Evolutionary conservation across 1,284 basidiomycete genomes (phyloP), one percentile per base, ranked within the genome.

Genomic region (Thecaphora thlaspeos): DNA sequence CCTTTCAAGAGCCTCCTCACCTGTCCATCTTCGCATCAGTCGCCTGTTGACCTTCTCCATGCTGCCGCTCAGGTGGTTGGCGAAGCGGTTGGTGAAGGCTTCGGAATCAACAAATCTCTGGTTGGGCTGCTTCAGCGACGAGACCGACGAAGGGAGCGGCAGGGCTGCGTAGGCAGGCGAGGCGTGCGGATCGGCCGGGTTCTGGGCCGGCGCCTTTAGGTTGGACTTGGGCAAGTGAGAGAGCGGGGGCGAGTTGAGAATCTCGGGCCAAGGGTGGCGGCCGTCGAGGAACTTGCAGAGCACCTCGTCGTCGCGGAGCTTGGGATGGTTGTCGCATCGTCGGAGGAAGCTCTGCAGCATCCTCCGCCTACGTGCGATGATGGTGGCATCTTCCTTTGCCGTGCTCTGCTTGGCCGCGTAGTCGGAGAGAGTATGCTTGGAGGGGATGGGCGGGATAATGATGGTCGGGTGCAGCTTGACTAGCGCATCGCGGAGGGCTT

Each of bases 331-430:
- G 18, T 87, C 88, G 52, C 94, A 80, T 43, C 95, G 84, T 70
- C 92, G 92, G 41, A 99, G 81, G 80, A 98, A 99, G 15, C 90
- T 92, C 77, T 93, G 90, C 22, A 99, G 83, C 86, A 97, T 91
- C 37, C 95, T 86, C 78, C 91, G 94, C 45, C 95, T 84, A 53
- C 89, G 83, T 0, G 91, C 86, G 75, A 99, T 96, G 81, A 97
- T 87, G 2, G 87, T 86, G 1, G 88, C 86, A 74, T 99, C 95
- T 75, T 98, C 93, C 77, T 95, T 97, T 12, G 94, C 94, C 80
- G 94, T 96, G 53, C 84, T 87, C 77, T 96, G 94, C 80, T 97
- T 96, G 58, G 93, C 88, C 0, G 95, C 95, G 81, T 98, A 98
- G 74, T 98, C 95, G 24, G 90, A 86, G 26, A 99, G 82, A 2